phyloP scores from a whole-genome alignment of 169 alveolate species.

The Eimeria tenella region DNA sequence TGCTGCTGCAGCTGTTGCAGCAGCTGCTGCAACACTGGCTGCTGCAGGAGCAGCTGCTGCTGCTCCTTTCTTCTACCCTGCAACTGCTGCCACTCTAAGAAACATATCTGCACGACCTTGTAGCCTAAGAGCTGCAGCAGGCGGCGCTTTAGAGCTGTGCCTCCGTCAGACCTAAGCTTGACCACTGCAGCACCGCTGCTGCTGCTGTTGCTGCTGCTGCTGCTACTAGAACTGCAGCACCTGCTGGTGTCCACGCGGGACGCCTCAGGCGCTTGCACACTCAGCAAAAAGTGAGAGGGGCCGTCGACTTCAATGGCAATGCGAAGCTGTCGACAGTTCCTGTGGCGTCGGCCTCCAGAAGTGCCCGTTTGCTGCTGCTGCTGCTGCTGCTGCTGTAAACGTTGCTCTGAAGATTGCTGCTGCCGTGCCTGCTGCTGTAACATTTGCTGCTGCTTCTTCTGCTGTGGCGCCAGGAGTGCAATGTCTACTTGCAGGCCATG shows the following conservation, averaged over 20 bases:
- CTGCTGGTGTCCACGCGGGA: background rate
- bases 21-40: conserved; percentile 24
- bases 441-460: background rate
- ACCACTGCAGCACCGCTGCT: background rate
- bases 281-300: conserved; percentile 50
- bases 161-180: conserved; percentile 35
- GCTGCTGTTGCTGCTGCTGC: conserved; percentile 28
- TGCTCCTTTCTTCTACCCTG: conserved; percentile 13
- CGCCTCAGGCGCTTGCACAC: background rate
- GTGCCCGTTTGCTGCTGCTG: conserved; percentile 2
- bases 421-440: background rate
- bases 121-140: conserved; percentile 58
- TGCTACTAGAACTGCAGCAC: background rate
- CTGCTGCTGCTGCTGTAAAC: conserved; percentile 12
- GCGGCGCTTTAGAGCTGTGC: conserved; percentile 60
- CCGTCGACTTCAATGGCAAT: conserved; percentile 54
- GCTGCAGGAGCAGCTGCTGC: conserved; percentile 41
- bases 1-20: conserved; percentile 5
- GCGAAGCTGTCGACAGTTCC: background rate
- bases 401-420: background rate
- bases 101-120: conserved; percentile 9
- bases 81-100: conserved; percentile 48
- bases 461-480: conserved; percentile 18
- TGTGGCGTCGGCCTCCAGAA: background rate
- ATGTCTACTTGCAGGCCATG: conserved; percentile 33